A percentile compares a stretch with the other conserved stretches of the same genome.
phyloP scores from a whole-genome alignment of 2,329 filamentous ascomycete species.

The Amauroascus niger region DNA sequence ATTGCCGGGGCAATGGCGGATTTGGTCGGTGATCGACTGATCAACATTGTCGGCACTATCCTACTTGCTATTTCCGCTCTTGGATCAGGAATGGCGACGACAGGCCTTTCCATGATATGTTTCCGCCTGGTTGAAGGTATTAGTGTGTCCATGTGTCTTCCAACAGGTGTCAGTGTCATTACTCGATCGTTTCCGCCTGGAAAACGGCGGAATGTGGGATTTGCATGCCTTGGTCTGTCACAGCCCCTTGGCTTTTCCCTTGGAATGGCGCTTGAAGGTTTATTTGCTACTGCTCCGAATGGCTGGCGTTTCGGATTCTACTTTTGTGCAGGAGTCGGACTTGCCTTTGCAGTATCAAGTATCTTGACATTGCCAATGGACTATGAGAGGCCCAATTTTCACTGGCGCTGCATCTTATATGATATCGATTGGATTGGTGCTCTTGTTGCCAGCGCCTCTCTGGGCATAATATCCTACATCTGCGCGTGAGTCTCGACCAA shows the following conservation, averaged over 20 bases:
- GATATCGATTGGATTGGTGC: conserved; percentile 49
- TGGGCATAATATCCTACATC: conserved; percentile 45
- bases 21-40: conserved; percentile 37
- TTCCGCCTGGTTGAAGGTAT: conserved; percentile 40
- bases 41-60: conserved; percentile 40
- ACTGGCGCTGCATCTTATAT: conserved; percentile 7
- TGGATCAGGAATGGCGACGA: conserved; percentile 32
- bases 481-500: conserved; percentile 34
- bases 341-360: conserved; percentile 8
- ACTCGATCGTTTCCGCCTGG: conserved; percentile 38
- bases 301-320: conserved; percentile 48
- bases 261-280: conserved; percentile 42
- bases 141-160: conserved; percentile 38
- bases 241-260: conserved; percentile 44
- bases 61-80: conserved; percentile 35
- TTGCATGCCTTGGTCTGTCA: conserved; percentile 41
- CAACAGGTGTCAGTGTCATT: conserved; percentile 41
- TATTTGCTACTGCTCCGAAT: conserved; percentile 41
- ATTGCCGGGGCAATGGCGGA: conserved; percentile 42
- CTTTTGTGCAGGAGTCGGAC: conserved; percentile 36
- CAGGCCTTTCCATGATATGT: conserved; percentile 35
- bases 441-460: conserved; percentile 36
- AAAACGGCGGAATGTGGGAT: conserved; percentile 41
- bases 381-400: conserved; percentile 6
- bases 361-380: conserved; percentile 8